phyloP scores from a whole-genome alignment of 106 monocot genomes.

The Dioscorea zingiberensis region DNA sequence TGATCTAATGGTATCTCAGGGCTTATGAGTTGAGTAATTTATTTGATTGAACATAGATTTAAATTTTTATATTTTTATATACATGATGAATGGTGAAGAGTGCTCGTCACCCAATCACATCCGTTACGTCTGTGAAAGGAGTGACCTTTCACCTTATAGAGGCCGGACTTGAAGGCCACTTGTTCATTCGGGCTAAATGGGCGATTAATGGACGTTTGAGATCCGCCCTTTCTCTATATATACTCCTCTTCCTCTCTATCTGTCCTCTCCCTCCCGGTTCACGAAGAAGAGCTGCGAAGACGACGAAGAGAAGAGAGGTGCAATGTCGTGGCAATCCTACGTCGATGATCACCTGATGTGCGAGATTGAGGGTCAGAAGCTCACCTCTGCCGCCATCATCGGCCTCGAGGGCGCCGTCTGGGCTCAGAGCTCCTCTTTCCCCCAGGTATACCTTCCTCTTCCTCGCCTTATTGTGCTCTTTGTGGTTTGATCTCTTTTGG shows the following conservation, averaged over 20 bases:
- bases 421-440: constrained; percentile 50
- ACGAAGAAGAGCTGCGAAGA: not conserved
- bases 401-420: constrained; percentile 56
- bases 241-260: not conserved
- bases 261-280: not conserved
- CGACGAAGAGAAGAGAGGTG: not conserved
- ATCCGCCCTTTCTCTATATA: not conserved
- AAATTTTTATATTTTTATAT: no score
- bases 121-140: no score
- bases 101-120: no score
- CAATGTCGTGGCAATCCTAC: constrained; percentile 72
- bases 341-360: constrained; percentile 69
- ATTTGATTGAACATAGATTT: no score
- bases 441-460: constrained; percentile 32
- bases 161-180: constrained; percentile 7
- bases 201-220: not conserved
- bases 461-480: no score
- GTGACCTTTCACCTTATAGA: not conserved
- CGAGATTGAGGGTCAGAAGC: constrained; percentile 49
- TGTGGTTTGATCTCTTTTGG: not conserved
- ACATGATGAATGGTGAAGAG: no score
- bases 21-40: no score
- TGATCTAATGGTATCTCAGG: no score
- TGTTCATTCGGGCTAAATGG: constrained; percentile 10
- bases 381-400: constrained; percentile 51